Evolutionary conservation across 1,284 basidiomycete species (phyloP).

Genomic region (Anthracocystis setariae): DNA sequence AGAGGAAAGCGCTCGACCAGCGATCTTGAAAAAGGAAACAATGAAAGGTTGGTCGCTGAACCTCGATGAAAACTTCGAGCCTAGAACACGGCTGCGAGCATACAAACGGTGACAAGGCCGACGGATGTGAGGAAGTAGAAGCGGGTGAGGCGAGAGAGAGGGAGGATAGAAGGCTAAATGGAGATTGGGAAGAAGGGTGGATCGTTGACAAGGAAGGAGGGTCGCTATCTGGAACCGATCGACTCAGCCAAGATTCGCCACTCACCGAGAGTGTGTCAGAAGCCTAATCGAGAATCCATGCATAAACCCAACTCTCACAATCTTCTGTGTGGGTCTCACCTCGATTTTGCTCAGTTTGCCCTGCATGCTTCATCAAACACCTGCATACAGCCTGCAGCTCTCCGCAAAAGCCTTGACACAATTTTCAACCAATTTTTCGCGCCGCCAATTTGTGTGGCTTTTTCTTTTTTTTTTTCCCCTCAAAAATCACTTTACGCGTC

Average conservation of each 20-base stretch:
- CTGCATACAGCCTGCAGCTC: conserved; percentile 28
- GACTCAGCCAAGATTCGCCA: conserved; percentile 20
- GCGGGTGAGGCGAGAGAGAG: too few relatives aligned
- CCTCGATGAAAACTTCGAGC: too few relatives aligned
- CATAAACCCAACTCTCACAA: neutral
- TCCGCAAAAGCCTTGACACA: conserved; percentile 1
- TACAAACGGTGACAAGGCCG: too few relatives aligned
- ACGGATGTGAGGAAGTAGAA: too few relatives aligned
- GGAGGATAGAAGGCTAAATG: too few relatives aligned
- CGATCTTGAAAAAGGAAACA: too few relatives aligned
- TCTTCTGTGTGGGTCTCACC: neutral
- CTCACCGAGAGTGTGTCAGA: conserved; percentile 1
- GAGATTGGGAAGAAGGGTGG: neutral
- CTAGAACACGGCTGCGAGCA: too few relatives aligned
- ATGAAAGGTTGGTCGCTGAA: too few relatives aligned
- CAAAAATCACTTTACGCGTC: too few relatives aligned
- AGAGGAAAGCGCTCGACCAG: too few relatives aligned
- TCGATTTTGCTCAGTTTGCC: conserved; percentile 13
- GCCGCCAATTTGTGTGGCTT: neutral
- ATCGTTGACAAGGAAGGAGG: neutral
- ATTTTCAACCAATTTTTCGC: conserved; percentile 9
- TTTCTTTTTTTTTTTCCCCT: too few relatives aligned
- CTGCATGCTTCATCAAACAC: neutral
- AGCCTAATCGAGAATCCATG: conserved; percentile 1
- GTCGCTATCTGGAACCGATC: neutral